Evolutionary conservation across 495 filamentous ascomycete genomes (phyloP), one percentile per base, ranked within the genome.

Genomic region (Pyrenopolyporus hunteri): DNA sequence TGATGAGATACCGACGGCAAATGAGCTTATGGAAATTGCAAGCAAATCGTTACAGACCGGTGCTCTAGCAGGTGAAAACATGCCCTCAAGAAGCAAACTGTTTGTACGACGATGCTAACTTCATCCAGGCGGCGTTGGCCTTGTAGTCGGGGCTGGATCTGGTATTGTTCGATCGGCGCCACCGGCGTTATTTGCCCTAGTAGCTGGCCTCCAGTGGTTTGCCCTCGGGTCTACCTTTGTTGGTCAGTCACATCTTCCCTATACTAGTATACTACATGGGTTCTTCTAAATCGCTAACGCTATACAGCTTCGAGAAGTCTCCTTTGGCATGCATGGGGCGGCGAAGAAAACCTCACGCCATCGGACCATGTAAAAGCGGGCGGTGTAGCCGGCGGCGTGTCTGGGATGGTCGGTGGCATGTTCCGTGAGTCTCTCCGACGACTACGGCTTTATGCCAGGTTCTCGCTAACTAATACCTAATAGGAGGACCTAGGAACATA

Each of bases 161-260:
- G 91, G 89, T 20, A 86, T 91, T 23, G 64, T 92, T 25, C 80
- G 85, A 66, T 88, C 86, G 19, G 82, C 76, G 3, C 75, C 78
- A 13, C 85, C 88, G 32, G 80, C 82, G 6, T 72, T 96, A 4
- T 94, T 92, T 75, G 85, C 91, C 4, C 39, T 87, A 29, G 82
- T 85, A 49, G 84, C 86, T 23, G 88, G 89, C 29, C 76, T 89
- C 33, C 92, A 96, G 74, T 96, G 89, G 82, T 89, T 88, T 74
- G 75, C 80, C 32, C 82, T 95, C 37, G 91, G 91, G 23, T 83
- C 80, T 37, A 87, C 85, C 13, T 98, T 87, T 71, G 90, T 83
- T 79, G 89, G 90, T 95, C 74, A 64, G 68, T 57, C 57, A 11
- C 65, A 75, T 74, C 32, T 43, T 29, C 44, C 47, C 39, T 46